phyloP scores from a whole-genome alignment of 768 basidiomycete species.

The Calocybe indica region DNA sequence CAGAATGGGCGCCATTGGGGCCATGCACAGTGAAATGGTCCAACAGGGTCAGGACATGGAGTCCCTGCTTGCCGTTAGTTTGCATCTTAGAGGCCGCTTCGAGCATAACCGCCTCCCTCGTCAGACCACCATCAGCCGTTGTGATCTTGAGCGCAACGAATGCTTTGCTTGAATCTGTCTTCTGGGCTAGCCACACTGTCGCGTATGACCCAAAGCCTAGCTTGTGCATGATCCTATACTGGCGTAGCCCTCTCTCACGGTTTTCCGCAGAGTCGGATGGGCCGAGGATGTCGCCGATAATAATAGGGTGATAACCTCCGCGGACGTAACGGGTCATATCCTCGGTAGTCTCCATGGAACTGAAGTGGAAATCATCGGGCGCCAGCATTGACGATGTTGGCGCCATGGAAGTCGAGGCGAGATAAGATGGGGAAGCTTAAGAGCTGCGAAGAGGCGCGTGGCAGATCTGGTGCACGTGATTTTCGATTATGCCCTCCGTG shows the following conservation, averaged over 20 bases:
- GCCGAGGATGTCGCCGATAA: background rate
- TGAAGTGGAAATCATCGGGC: background rate
- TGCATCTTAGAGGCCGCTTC: background rate
- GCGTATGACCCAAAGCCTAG: constrained; percentile 7
- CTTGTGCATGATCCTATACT: constrained; percentile 10
- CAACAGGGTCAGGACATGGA: background rate
- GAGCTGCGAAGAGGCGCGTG: too few species aligned
- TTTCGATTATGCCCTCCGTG: too few species aligned
- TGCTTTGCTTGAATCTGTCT: background rate
- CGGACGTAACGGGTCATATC: constrained; percentile 3
- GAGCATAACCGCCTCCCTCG: constrained; percentile 1
- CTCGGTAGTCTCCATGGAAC: background rate
- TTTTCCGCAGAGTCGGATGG: background rate
- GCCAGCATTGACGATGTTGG: background rate
- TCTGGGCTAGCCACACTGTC: constrained; percentile 11
- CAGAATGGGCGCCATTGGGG: background rate
- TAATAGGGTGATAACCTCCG: constrained; percentile 7
- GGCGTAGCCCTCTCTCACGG: background rate
- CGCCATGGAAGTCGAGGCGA: too few species aligned
- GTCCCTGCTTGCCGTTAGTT: background rate
- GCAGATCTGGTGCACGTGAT: too few species aligned
- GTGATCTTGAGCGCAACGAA: constrained; percentile 8
- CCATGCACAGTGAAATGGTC: constrained; percentile 1
- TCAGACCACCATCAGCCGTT: constrained; percentile 1
- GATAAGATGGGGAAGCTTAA: too few species aligned